Base-by-base conservation (phyloP, 2,329 filamentous ascomycete species). In the Aspergillus candidus region DNA sequence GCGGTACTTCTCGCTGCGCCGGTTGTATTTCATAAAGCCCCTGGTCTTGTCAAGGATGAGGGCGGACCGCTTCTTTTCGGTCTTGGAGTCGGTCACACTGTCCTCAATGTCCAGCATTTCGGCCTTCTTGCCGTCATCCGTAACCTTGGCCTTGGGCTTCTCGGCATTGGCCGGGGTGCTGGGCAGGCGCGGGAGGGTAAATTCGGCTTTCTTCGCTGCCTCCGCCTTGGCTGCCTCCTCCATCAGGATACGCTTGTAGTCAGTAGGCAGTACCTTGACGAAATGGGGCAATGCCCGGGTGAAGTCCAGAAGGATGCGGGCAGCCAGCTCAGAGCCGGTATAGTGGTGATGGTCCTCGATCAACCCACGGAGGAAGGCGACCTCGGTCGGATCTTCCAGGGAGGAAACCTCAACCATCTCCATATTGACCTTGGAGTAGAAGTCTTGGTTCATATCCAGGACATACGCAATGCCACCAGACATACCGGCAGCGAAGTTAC, bases 401-500 rank as follows among this genome's bases (percentile, higher is more conserved):
- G 80, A 78, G 38, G 85, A 86, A 18, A 91, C 82, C 71, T 96
- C 90, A 55, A 97, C 91, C 91, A 97, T 95, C 73, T 97, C 91
- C 61, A 83, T 85, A 72, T 97, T 97, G 71, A 96, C 84, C 78
- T 96, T 96, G 57, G 83, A 82, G 67, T 86, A 76, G 73, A 96
- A 95, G 70, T 96, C 88, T 53, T 85, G 79, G 65, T 91, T 80
- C 62, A 93, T 84, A 62, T 97, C 91, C 27, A 97, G 80, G 42
- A 96, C 82, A 61, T 95, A 97, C 13, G 90, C 90, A 60, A 97
- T 96, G 76, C 91, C 91, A 63, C 91, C 91, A 61, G 90, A 96
- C 91, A 97, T 97, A 76, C 91, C 91, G 49, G 91, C 91, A 58
- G 90, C 91, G 62, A 97, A 97, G 76, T 97, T 97, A 58, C 91